These are phyloP conservation scores for Rhododendron simsii DNA, from an alignment of 148 eudicot species.

Conservation along the genomic window DNA sequence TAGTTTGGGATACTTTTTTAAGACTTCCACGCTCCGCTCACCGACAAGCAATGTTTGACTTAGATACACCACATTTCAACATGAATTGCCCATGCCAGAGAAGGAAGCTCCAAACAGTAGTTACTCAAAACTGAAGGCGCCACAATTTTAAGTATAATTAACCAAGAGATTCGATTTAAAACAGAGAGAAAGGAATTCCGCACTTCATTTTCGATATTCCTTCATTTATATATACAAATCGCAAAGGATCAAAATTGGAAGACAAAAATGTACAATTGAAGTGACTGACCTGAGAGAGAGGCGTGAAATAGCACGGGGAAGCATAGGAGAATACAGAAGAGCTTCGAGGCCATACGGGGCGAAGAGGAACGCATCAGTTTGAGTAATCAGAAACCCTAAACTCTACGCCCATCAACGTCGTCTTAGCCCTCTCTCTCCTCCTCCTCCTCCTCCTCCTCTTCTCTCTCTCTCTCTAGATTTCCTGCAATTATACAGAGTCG, in stretches of 20 bases:
- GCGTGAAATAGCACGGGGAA: slow-evolving; percentile 28
- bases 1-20: no score
- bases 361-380: slow-evolving; percentile 6
- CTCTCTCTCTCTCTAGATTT: neutral
- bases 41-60: neutral
- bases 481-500: neutral
- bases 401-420: slow-evolving; percentile 12
- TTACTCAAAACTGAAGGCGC: neutral
- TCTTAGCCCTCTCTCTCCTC: neutral
- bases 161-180: neutral
- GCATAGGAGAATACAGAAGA: slow-evolving; percentile 27
- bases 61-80: neutral
- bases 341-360: slow-evolving; percentile 38
- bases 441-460: neutral
- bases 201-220: neutral
- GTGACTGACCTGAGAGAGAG: slow-evolving; percentile 43
- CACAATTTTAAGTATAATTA: neutral
- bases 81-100: neutral
- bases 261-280: neutral
- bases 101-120: neutral
- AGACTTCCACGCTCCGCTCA: neutral
- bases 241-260: neutral
- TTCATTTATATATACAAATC: neutral
- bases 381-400: slow-evolving; percentile 5
- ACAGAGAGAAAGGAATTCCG: neutral